phyloP scores from a whole-genome alignment of 129 eudicot species.

The Centrapalus pauciflorus region DNA sequence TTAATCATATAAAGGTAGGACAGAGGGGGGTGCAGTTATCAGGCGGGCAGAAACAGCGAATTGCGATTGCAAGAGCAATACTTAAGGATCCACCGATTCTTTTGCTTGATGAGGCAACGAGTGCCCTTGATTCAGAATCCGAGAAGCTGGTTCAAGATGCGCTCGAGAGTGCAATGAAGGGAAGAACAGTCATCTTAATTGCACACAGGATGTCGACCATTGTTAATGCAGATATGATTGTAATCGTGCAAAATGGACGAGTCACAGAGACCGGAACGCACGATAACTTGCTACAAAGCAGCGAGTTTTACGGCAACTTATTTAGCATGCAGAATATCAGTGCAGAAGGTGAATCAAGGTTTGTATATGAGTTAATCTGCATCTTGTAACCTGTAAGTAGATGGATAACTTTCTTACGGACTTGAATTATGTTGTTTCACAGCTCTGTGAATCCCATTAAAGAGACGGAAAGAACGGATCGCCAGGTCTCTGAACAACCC shows the following conservation, averaged over 20 bases:
- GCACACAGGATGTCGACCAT: conserved; percentile 85
- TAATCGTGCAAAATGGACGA: conserved; percentile 65
- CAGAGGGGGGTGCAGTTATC: conserved; percentile 75
- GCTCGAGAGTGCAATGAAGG: conserved; percentile 82
- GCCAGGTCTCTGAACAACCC: conserved; percentile 23
- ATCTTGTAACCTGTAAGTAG: not conserved
- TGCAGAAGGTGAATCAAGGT: conserved; percentile 50
- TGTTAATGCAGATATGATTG: conserved; percentile 73
- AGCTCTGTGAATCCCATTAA: conserved; percentile 34
- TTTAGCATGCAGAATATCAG: conserved; percentile 74
- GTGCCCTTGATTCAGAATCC: conserved; percentile 85
- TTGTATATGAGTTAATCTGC: not conserved
- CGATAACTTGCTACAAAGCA: conserved; percentile 41
- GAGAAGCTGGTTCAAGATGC: conserved; percentile 84
- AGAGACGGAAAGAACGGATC: conserved; percentile 30
- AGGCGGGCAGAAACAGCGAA: conserved; percentile 84
- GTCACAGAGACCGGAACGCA: conserved; percentile 72
- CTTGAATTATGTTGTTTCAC: conserved; percentile 15
- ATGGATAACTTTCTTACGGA: not conserved
- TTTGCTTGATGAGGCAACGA: conserved; percentile 86
- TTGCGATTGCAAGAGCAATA: conserved; percentile 78
- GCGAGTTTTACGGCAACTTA: conserved; percentile 50
- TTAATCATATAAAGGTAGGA: conserved; percentile 44
- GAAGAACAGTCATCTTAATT: conserved; percentile 75
- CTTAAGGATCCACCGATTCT: conserved; percentile 78